phyloP scores from a whole-genome alignment of 768 basidiomycete species.

The Lactifluus subvellereus region DNA sequence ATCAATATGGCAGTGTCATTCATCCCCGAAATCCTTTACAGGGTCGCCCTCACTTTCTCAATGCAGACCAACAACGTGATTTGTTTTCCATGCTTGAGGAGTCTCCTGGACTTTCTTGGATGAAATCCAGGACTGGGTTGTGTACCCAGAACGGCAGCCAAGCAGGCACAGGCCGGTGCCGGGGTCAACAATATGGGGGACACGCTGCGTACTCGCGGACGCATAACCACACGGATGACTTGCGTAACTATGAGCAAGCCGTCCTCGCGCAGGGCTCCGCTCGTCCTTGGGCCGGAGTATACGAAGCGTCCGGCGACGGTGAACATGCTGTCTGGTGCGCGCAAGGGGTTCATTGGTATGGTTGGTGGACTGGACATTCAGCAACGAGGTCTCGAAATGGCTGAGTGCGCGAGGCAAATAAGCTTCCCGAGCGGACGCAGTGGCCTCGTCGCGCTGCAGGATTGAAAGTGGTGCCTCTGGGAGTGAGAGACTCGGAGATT shows the following conservation, averaged over 20 bases:
- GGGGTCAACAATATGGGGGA: conserved; percentile 1
- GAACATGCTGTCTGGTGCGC: neutral
- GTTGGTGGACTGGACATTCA: neutral
- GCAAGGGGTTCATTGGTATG: conserved; percentile 6
- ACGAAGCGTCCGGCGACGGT: conserved; percentile 39
- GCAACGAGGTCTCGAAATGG: neutral
- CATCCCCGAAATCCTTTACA: too few relatives aligned
- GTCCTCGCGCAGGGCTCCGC: conserved; percentile 61
- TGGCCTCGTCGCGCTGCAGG: conserved; percentile 7
- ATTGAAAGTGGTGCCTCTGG: neutral
- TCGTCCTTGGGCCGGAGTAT: conserved; percentile 52
- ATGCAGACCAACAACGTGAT: too few relatives aligned
- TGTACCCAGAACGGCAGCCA: conserved; percentile 5
- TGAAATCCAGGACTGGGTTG: neutral
- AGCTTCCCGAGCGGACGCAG: conserved; percentile 20
- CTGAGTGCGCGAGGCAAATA: conserved; percentile 23
- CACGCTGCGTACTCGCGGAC: conserved; percentile 23
- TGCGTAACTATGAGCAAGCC: conserved; percentile 69
- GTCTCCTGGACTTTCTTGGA: too few relatives aligned
- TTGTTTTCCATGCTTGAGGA: too few relatives aligned
- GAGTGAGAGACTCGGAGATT: neutral
- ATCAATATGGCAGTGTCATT: too few relatives aligned
- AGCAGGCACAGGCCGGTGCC: neutral
- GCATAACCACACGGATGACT: conserved; percentile 47
- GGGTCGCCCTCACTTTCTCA: too few relatives aligned